Base-by-base conservation (phyloP, 768 basidiomycete genomes). In the Suillus subalutaceus region DNA sequence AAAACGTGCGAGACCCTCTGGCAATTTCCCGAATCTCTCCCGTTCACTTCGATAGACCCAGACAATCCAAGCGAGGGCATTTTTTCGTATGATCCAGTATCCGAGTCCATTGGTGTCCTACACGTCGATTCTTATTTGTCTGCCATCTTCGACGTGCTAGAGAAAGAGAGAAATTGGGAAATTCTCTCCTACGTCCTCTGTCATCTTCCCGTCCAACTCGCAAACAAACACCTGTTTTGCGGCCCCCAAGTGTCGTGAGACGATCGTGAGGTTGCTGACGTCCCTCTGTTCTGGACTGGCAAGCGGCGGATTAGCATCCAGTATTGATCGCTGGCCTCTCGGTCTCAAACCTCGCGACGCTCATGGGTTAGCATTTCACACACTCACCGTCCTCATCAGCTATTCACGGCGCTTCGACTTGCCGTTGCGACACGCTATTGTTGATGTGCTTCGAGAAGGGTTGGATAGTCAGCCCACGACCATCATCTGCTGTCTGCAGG, bases 221-320 rank as follows among this genome's bases (percentile, higher is more conserved):
- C 92, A 65, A 99, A 99, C 84, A 99, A 98, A 76, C 95, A 99
- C 72, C 83, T 98, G 62, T 96, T 97, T 77, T 97, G 96, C 73
- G 97, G 97, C 1, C 93, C 93, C 93, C 0, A 87, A 88, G 61
- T 88, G 91, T 37, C 82, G 88, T n/a, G 77, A 74, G 16, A 84
- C 86, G 12, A 84, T 96, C 26, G 80, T 86, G 6, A 82, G 80
- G 58, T 78, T 98, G 41, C 78, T 94, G 46, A 81, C 82, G n/a
- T 74, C 83, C 35, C 78, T 99, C 15, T 93, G 93, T 78, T 80
- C 84, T 2, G 86, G 86, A 1, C 84, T 96, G 38, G 78, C 86
- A 23, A 83, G 80, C 15, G 87, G 85, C 9, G 82, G 84, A 12
- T 79, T 95, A 16, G 90, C 82, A 0, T 77, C 82, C 23, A 77